A percentile compares a stretch with the other conserved stretches of the same genome.
phyloP scores from a whole-genome alignment of 1,284 basidiomycete genomes.

The Inonotus hispidus region DNA sequence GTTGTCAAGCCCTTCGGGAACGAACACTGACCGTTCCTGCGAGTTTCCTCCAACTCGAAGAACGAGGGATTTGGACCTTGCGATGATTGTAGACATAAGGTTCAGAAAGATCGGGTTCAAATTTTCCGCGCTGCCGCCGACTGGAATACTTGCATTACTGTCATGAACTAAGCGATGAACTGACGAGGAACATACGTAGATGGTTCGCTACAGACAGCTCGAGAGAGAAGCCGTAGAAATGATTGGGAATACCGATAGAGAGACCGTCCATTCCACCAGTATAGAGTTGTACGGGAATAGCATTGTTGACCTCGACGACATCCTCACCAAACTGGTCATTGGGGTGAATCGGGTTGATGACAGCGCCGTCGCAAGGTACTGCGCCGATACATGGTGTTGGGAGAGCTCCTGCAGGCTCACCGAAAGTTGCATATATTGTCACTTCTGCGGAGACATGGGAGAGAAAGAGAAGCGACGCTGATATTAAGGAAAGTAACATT shows the following conservation, averaged over 20 bases:
- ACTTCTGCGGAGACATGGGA: constrained; percentile 3
- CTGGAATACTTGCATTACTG: neutral
- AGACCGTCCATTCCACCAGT: constrained; percentile 35
- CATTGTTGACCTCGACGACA: neutral
- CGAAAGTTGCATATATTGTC: neutral
- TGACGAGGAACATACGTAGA: constrained; percentile 25
- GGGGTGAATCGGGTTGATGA: constrained; percentile 1
- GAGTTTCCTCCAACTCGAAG: constrained; percentile 19
- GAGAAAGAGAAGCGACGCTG: neutral
- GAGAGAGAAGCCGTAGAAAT: constrained; percentile 40
- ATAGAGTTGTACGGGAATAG: constrained; percentile 35
- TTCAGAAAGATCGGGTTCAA: constrained; percentile 16
- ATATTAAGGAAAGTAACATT: neutral
- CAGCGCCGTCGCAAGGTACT: constrained; percentile 16
- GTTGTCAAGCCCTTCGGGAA: constrained; percentile 11
- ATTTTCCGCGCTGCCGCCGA: neutral
- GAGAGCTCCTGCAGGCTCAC: neutral
- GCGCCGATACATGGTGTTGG: constrained; percentile 17
- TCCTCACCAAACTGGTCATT: neutral
- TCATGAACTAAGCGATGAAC: neutral
- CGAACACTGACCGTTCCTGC: constrained; percentile 11
- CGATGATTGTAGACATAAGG: constrained; percentile 11
- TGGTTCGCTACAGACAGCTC: constrained; percentile 37
- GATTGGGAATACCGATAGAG: constrained; percentile 41
- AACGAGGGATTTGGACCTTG: constrained; percentile 2